phyloP scores from a whole-genome alignment of 2,329 filamentous ascomycete species.

The Fusarium brevicatenulatum region DNA sequence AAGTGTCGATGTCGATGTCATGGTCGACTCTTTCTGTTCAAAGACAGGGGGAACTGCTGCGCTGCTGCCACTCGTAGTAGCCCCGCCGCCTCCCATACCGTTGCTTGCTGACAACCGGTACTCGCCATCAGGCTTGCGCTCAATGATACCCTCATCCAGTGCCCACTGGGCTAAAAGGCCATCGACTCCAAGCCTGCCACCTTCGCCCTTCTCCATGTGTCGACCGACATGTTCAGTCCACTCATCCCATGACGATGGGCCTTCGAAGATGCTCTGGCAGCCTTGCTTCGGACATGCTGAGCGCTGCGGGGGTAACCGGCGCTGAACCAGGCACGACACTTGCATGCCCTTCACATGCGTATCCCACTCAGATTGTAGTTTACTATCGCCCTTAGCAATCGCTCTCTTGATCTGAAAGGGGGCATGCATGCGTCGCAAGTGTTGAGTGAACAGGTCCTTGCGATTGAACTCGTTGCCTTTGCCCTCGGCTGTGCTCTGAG shows the following conservation, averaged over 20 bases:
- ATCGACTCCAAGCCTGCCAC: slow-evolving; percentile 66
- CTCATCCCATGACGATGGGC: slow-evolving; percentile 82
- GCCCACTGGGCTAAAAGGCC: slow-evolving; percentile 69
- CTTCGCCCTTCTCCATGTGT: slow-evolving; percentile 83
- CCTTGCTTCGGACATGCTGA: slow-evolving; percentile 78
- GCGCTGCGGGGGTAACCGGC: slow-evolving; percentile 74
- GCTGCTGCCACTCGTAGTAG: slow-evolving; percentile 30
- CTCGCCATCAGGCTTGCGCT: slow-evolving; percentile 64
- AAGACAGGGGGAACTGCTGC: slow-evolving; percentile 20
- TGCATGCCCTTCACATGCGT: slow-evolving; percentile 76
- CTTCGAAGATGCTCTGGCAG: slow-evolving; percentile 77
- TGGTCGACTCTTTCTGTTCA: slow-evolving; percentile 44
- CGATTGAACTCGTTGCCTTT: slow-evolving; percentile 84
- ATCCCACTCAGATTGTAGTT: slow-evolving; percentile 71
- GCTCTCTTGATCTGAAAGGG: slow-evolving; percentile 71
- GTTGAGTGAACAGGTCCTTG: slow-evolving; percentile 95
- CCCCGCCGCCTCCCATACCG: slow-evolving; percentile 33
- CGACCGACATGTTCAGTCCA: slow-evolving; percentile 92
- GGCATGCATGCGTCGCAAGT: slow-evolving; percentile 92
- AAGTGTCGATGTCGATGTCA: slow-evolving; percentile 31
- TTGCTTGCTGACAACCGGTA: slow-evolving; percentile 59
- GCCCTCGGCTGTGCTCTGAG: slow-evolving; percentile 62
- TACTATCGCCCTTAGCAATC: slow-evolving; percentile 66
- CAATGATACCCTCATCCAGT: slow-evolving; percentile 71
- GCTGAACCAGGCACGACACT: slow-evolving; percentile 75